Percentiles rank a stretch among this genome's conserved stretches.
These are phyloP conservation scores for Ogataea chonburiensis DNA, from an alignment of 805 yeast species.

Conservation along the genomic window DNA sequence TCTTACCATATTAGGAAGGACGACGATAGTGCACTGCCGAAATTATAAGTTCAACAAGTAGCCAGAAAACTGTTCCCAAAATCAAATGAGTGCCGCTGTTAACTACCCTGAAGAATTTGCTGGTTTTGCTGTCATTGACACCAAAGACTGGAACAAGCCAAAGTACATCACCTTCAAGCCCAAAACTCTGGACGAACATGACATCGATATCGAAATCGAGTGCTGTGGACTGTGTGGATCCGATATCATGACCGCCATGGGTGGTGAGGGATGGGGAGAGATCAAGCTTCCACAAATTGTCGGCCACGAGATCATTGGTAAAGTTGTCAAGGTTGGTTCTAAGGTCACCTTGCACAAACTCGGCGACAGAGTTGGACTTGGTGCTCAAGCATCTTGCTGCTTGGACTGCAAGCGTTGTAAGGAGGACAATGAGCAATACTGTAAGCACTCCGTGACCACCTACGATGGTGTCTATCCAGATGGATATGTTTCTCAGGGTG, in stretches of 20 bases:
- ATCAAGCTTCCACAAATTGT: conserved; percentile 44
- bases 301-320: conserved; percentile 48
- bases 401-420: conserved; percentile 38
- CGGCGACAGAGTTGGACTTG: conserved; percentile 48
- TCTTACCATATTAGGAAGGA: conserved; percentile 3
- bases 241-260: conserved; percentile 52
- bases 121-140: conserved; percentile 52
- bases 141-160: conserved; percentile 56
- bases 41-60: not conserved
- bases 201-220: conserved; percentile 52
- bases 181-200: conserved; percentile 43
- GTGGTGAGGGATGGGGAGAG: conserved; percentile 49
- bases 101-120: conserved; percentile 56
- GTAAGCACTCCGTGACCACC: conserved; percentile 41
- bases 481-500: conserved; percentile 41
- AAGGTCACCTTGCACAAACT: conserved; percentile 36
- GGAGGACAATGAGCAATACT: conserved; percentile 45
- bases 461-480: conserved; percentile 40
- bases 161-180: conserved; percentile 49
- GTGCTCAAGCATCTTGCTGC: conserved; percentile 43
- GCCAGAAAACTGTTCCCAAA: not conserved
- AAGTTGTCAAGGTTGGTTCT: conserved; percentile 39
- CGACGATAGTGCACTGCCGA: conserved; percentile 1
- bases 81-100: conserved; percentile 20
- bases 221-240: conserved; percentile 71